Evolutionary conservation across 306 rosid genomes (phyloP).

Genomic region (Purshia tridentata): DNA sequence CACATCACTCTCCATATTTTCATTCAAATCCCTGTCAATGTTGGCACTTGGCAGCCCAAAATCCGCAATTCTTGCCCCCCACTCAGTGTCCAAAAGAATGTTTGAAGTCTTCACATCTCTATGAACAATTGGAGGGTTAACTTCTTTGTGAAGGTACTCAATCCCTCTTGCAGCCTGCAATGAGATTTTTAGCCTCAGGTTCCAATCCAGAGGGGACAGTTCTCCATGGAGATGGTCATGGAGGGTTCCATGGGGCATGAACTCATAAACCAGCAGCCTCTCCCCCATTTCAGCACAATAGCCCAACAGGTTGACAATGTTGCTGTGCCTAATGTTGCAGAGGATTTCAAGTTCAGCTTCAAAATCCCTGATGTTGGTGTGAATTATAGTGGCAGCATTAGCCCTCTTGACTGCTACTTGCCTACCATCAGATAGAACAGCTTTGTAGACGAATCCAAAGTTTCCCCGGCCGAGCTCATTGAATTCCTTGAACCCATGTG

Average conservation of each 20-base stretch:
- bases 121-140: slow-evolving; percentile 55
- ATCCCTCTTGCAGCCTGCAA: slow-evolving; percentile 73
- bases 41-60: slow-evolving; percentile 51
- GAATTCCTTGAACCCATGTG: slow-evolving; percentile 82
- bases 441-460: slow-evolving; percentile 84
- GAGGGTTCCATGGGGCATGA: slow-evolving; percentile 79
- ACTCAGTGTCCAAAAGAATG: slow-evolving; percentile 67
- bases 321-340: slow-evolving; percentile 60
- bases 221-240: slow-evolving; percentile 79
- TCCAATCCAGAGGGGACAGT: slow-evolving; percentile 74
- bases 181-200: slow-evolving; percentile 55
- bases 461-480: slow-evolving; percentile 81
- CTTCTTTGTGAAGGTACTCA: slow-evolving; percentile 63
- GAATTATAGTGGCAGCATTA: slow-evolving; percentile 81
- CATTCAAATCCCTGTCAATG: slow-evolving; percentile 39
- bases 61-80: slow-evolving; percentile 74
- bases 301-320: slow-evolving; percentile 71
- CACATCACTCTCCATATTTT: slow-evolving; percentile 52
- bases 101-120: slow-evolving; percentile 61
- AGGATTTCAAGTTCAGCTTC: slow-evolving; percentile 71
- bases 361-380: slow-evolving; percentile 64
- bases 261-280: slow-evolving; percentile 75
- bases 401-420: slow-evolving; percentile 80
- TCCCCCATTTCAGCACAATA: slow-evolving; percentile 88
- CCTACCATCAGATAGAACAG: slow-evolving; percentile 57